phyloP scores from a whole-genome alignment of 768 basidiomycete genomes.

The Hygrocybe coccinea region DNA sequence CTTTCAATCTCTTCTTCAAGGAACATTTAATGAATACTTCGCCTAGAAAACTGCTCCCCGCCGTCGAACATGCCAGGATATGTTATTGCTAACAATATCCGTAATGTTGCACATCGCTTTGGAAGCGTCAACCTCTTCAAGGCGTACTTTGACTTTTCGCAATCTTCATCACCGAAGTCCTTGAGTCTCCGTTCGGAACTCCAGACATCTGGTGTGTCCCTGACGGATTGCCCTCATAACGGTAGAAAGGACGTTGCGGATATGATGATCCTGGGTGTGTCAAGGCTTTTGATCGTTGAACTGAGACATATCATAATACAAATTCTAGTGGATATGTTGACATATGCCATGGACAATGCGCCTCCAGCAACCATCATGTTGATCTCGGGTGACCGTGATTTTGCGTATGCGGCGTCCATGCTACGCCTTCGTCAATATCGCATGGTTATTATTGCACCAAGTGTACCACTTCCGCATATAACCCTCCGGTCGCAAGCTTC shows the following conservation, averaged over 20 bases:
- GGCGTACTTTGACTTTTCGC: constrained; percentile 50
- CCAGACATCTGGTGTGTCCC: constrained; percentile 44
- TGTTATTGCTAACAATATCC: constrained; percentile 42
- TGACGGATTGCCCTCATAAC: constrained; percentile 36
- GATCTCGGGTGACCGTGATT: constrained; percentile 64
- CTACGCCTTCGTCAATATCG: constrained; percentile 51
- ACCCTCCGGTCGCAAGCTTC: constrained; percentile 55
- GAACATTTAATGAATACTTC: background rate
- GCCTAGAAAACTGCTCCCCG: constrained; percentile 38
- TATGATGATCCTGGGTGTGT: constrained; percentile 47
- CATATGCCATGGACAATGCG: constrained; percentile 59
- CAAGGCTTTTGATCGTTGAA: background rate
- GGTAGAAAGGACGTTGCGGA: constrained; percentile 41
- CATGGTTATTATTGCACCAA: constrained; percentile 47
- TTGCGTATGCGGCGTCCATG: constrained; percentile 57
- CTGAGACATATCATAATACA: background rate
- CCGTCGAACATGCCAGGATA: constrained; percentile 41
- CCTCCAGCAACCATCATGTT: constrained; percentile 52
- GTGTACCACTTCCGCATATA: constrained; percentile 30
- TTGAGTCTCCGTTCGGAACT: constrained; percentile 40
- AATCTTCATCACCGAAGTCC: constrained; percentile 31
- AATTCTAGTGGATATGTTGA: constrained; percentile 57
- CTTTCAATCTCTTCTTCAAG: background rate
- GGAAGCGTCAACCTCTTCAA: constrained; percentile 50
- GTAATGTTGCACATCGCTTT: constrained; percentile 44